Base-by-base conservation (phyloP, 202 grass and related monocot species). In the Setaria viridis region DNA sequence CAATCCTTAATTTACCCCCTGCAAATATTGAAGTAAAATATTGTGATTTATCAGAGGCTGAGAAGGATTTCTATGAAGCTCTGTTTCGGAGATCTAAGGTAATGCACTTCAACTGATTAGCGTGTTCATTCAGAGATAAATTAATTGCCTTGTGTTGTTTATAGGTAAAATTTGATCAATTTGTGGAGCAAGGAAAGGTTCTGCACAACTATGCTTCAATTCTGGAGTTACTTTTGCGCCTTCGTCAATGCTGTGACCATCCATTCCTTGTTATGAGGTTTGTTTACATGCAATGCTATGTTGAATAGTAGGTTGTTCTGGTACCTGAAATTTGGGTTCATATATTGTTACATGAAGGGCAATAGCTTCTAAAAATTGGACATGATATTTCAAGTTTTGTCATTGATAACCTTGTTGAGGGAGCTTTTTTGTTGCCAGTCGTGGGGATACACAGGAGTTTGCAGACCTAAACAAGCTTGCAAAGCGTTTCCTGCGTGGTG, bases 211-310 rank as follows among this genome's bases (percentile, higher is more conserved):
- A 98, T 84, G 95, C 95, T 88, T 95, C 95, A 79, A 95, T 98
- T 88, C 78, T 98, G 74, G 95, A 98, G 84, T 92, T 98, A 73
- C 95, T 98, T 91, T 91, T 98, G 79, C 88, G 95, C 74, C 93
- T 98, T 87, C 88, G 95, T n/a, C 95, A 98, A 74, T 98, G 95
- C 90, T 98, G 95, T 75, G 95, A 98, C 82, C 95, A 98, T 85
- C 95, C 95, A 51, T 98, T 98, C 79, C 93, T 98, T 86, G 93
- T 95, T 80, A 78, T 98, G 89, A 98, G 95, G 93, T 98, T 80
- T 82, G 85, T 87, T 88, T 83, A 29, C 19, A 71, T 76, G 25
- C 14, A 13, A 47, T 37, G 60, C 11, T 74, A 41, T 47, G 54
- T 49, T 41, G 17, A 60, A 65, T 59, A 53, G 9, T 67, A 79